Evolutionary conservation across 495 filamentous ascomycete genomes (phyloP).

Genomic region (Aspergillus heteromorphus): DNA sequence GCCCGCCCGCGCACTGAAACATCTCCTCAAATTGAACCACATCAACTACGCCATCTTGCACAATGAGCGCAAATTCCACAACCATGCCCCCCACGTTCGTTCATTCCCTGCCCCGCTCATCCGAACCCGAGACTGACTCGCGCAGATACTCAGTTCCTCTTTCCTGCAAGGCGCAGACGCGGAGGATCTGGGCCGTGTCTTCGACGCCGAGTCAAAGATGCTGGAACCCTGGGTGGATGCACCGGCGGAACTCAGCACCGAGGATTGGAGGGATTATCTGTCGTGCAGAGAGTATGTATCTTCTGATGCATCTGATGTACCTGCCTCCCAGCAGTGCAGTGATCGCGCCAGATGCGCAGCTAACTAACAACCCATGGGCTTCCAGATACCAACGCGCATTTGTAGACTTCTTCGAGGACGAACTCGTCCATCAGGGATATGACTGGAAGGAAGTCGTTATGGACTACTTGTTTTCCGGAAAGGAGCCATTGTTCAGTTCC

Average conservation of each 20-base stretch:
- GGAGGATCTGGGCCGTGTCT: slow-evolving; percentile 68
- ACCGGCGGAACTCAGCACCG: slow-evolving; percentile 70
- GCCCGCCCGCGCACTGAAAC: slow-evolving; percentile 75
- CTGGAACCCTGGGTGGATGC: slow-evolving; percentile 82
- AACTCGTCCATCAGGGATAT: slow-evolving; percentile 68
- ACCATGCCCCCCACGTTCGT: slow-evolving; percentile 74
- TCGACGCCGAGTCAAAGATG: slow-evolving; percentile 64
- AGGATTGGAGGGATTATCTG: slow-evolving; percentile 83
- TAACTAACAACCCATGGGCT: neutral
- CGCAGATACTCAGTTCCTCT: slow-evolving; percentile 66
- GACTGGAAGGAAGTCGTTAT: slow-evolving; percentile 75
- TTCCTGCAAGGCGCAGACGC: slow-evolving; percentile 74
- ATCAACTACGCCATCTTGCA: slow-evolving; percentile 81
- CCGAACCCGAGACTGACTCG: neutral
- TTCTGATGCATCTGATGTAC: too few relatives aligned
- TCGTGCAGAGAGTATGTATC: slow-evolving; percentile 54
- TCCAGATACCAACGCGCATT: slow-evolving; percentile 79
- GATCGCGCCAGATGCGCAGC: too few relatives aligned
- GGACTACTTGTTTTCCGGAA: slow-evolving; percentile 69
- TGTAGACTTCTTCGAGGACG: slow-evolving; percentile 88
- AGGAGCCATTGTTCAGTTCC: slow-evolving; percentile 71
- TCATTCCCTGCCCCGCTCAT: neutral
- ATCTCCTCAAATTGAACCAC: slow-evolving; percentile 87
- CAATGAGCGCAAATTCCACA: slow-evolving; percentile 72
- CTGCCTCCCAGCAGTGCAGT: too few relatives aligned